Base-by-base conservation (phyloP, 331 rosid species). In the Quercus tomentella region DNA sequence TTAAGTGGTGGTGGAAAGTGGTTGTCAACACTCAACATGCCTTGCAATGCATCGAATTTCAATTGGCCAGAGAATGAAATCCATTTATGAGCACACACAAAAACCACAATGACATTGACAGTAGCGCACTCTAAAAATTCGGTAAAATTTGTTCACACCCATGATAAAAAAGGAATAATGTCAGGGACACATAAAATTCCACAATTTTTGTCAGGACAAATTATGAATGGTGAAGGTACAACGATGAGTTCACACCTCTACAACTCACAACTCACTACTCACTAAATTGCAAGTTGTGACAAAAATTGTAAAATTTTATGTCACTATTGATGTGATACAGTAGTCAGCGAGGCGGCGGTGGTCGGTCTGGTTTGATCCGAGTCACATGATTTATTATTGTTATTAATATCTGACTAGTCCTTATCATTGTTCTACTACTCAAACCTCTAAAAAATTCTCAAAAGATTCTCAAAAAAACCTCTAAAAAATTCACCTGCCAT, bases 211-310 rank as follows among this genome's bases (percentile, higher is more conserved):
- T 41, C 3, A 0, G 0, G 1, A 2, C 11, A 0, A 0, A 0
- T 41, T 41, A 41, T 0, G 0, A 41, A 41, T 8, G 1, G 0
- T 41, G 0, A 0, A 41, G 2, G 1, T 8, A 41, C 8, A 41
- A 41, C 0, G 1, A 2, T 41, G 1, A 2, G 12, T 2, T 0
- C 0, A 8, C 0, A 41, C 0, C 0, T 0, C 0, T 0, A 41
- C 1, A 9, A 41, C 1, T 0, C 0, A 41, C 0, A 9, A 41
- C 0, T 8, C 1, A 35, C 0, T 1, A 7, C 0, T 35, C 2
- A 41, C 1, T 0, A 9, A 1, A 0, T 41, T 41, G 0, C 1
- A 2, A 8, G 1, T 8, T 41, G 0, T 8, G 12, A 41, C 0
- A 8, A 41, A 41, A 41, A 2, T 41, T 8, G 0, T 41, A 1